Base-by-base conservation (phyloP, 73 alveolate genomes). In the Tetrahymena malaccensis region DNA sequence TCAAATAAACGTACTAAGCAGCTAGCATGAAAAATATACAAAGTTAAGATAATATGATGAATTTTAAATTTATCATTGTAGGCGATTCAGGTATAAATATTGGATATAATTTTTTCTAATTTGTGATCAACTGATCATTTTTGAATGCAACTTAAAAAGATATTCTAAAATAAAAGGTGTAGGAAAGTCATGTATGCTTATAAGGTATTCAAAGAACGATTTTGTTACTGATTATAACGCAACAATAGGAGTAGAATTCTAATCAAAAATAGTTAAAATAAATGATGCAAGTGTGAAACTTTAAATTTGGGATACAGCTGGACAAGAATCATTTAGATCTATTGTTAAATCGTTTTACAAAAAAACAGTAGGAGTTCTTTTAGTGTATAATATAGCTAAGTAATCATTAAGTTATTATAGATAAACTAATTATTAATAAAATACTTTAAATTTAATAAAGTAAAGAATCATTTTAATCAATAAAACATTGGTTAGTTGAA, bases 271-370 rank as follows among this genome's bases (percentile, higher is more conserved):
- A 37, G 94, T 96, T 43, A 85, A 84, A 93, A 94, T 96, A n/a
- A 33, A 34, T 21, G 94, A 96, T 40, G 55, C 96, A 43, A 34
- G 43, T 22, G 94, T 98, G 35, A 98, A 96, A 93, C 95, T 97
- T 31, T 84, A 98, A 93, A 97, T 98, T 22, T 98, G 99, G 99
- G 99, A 98, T 70, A 98, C 98, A n/a, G 99, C 99, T 85, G 99
- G 99, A 27, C 97, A 98, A 93, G 99, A 98, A 95, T 97, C 99
- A 56, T 99, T 98, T 96, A 96, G 99, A 96, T 96, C 99, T 12
- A 98, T 99, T 55, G 98, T 99, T 12, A 97, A 99, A 96, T 96
- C 98, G 83, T 99, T 98, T 96, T 99, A 99, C 94, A 97, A 98
- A 96, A 98, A 98, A 57, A 98, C 99, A 33, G 98, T 98, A 35